Percentiles rank a stretch among this genome's conserved stretches.
Conservation (phyloP, 805 yeast species). For the Wickerhamomyces pijperi region DNA sequence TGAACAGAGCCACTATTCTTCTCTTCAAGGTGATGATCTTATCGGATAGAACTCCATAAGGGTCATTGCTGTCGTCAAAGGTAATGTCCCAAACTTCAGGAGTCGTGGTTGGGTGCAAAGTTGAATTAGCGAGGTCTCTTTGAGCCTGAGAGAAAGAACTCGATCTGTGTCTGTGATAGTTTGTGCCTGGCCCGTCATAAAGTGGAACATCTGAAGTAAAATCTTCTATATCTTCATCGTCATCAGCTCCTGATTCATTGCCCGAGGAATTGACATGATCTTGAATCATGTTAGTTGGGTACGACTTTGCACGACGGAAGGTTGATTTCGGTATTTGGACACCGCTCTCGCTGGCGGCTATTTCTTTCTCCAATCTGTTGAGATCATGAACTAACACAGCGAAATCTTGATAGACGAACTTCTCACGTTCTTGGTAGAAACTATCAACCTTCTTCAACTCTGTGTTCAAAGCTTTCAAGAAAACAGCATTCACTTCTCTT, state of each 20-base stretch:
- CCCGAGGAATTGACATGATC: not conserved
- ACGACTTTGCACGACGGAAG: slow-evolving; percentile 9
- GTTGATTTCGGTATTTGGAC: not conserved
- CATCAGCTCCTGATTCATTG: slow-evolving; percentile 6
- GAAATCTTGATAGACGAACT: slow-evolving; percentile 38
- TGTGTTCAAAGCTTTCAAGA: slow-evolving; percentile 59
- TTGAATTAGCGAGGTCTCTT: slow-evolving; percentile 10
- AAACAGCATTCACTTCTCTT: slow-evolving; percentile 45
- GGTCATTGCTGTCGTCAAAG: slow-evolving; percentile 12
- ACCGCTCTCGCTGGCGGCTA: slow-evolving; percentile 5
- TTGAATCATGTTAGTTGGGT: slow-evolving; percentile 4
- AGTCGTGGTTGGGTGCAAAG: slow-evolving; percentile 10
- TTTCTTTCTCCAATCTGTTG: slow-evolving; percentile 39
- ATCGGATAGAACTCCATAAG: slow-evolving; percentile 17
- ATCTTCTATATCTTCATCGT: slow-evolving; percentile 21
- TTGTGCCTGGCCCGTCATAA: slow-evolving; percentile 1
- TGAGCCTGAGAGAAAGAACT: slow-evolving; percentile 12
- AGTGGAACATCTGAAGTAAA: slow-evolving; percentile 6
- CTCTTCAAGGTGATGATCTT: slow-evolving; percentile 51
- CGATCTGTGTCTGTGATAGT: slow-evolving; percentile 13
- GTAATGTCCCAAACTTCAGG: slow-evolving; percentile 18
- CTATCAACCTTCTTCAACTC: slow-evolving; percentile 69
- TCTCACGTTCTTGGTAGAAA: slow-evolving; percentile 63
- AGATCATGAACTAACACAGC: slow-evolving; percentile 51
- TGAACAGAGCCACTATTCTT: slow-evolving; percentile 55